Conservation (phyloP, 208 protist species). For the Leishmania guyanensis region DNA sequence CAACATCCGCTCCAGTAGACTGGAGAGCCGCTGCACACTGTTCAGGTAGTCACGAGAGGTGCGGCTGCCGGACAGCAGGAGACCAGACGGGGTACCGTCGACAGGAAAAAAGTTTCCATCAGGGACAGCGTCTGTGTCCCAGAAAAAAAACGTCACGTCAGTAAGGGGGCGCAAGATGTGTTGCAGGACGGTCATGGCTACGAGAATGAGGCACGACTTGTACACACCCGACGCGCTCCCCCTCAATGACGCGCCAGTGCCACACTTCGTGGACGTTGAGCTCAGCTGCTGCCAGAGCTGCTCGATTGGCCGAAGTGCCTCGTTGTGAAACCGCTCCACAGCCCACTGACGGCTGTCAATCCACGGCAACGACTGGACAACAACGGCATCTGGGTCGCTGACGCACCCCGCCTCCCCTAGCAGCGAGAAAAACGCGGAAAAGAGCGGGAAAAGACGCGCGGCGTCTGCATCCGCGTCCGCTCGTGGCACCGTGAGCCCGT, state of each 20-base stretch:
- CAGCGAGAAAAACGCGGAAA: slow-evolving; percentile 15
- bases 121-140: slow-evolving; percentile 44
- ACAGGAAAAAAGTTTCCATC: slow-evolving; percentile 60
- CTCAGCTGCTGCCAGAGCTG: slow-evolving; percentile 27
- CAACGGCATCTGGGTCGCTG: slow-evolving; percentile 6
- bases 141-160: slow-evolving; percentile 52
- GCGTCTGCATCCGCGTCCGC: slow-evolving; percentile 22
- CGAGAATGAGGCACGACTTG: slow-evolving; percentile 37
- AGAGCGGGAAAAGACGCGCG: slow-evolving; percentile 16
- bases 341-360: slow-evolving; percentile 27
- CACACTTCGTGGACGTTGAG: not conserved
- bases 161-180: slow-evolving; percentile 44
- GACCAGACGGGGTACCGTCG: slow-evolving; percentile 5
- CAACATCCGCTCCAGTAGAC: slow-evolving; percentile 18
- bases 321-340: slow-evolving; percentile 21
- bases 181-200: slow-evolving; percentile 45
- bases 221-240: slow-evolving; percentile 20
- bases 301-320: slow-evolving; percentile 20
- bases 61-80: slow-evolving; percentile 43
- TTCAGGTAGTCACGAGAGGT: slow-evolving; percentile 55
- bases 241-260: not conserved
- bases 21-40: slow-evolving; percentile 32
- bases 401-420: slow-evolving; percentile 20
- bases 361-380: slow-evolving; percentile 20
- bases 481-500: slow-evolving; percentile 25